Evolutionary conservation across 306 rosid species (phyloP).

Genomic region (Hylodesmum podocarpum): DNA sequence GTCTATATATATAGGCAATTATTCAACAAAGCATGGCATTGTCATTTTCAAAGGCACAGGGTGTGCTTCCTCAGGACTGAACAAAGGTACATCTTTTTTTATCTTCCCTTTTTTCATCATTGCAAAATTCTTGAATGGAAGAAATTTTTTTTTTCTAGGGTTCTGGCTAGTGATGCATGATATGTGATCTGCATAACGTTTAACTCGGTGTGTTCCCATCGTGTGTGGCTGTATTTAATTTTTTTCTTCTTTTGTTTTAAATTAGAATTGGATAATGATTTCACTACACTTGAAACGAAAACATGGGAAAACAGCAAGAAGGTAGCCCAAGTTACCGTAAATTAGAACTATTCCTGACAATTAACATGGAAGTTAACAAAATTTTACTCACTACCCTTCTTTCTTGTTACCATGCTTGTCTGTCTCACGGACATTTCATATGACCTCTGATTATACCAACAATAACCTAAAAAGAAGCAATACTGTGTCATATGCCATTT

Average conservation of each 20-base stretch:
- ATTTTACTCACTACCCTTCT: background rate
- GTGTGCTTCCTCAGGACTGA: conserved; percentile 41
- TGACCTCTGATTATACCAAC: conserved; percentile 32
- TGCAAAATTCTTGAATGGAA: background rate
- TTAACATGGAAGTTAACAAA: conserved; percentile 39
- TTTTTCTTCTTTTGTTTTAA: background rate
- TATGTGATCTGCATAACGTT: conserved; percentile 25
- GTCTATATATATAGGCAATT: conserved; percentile 20
- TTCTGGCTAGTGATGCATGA: conserved; percentile 1
- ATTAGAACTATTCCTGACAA: conserved; percentile 36
- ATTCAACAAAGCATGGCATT: conserved; percentile 40
- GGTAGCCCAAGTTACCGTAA: conserved; percentile 26
- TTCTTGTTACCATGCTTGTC: conserved; percentile 32
- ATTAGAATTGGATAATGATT: conserved; percentile 1
- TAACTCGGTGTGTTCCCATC: conserved; percentile 16
- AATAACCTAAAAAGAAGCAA: conserved; percentile 34
- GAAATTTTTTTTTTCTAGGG: conserved; percentile 15
- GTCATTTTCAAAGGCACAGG: conserved; percentile 52
- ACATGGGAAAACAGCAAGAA: conserved; percentile 36
- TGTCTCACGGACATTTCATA: conserved; percentile 45
- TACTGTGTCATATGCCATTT: conserved; percentile 8
- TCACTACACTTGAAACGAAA: conserved; percentile 32
- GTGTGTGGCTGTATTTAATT: background rate
- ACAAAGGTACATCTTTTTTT: conserved; percentile 37
- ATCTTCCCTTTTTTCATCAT: conserved; percentile 23